These are phyloP conservation scores for Colletotrichum limetticola DNA, from an alignment of 2,329 filamentous ascomycete genomes.

Conservation along the genomic window DNA sequence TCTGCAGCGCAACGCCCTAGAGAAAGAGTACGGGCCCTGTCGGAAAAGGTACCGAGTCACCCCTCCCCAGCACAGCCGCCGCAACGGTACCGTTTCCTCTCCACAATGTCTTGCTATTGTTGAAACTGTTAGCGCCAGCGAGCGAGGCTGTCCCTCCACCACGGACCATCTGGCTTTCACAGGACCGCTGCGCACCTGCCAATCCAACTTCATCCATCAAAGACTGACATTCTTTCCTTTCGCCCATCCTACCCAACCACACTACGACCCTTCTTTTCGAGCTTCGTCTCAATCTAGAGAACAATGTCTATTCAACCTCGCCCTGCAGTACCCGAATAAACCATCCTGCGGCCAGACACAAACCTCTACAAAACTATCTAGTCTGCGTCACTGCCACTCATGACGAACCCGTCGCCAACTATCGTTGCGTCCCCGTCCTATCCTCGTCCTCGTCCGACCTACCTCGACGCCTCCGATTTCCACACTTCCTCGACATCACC, in stretches of 20 bases:
- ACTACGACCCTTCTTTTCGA: neutral
- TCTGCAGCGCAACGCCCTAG: neutral
- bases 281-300: conserved; percentile 7
- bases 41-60: conserved; percentile 24
- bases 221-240: conserved; percentile 18
- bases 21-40: conserved; percentile 15
- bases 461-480: conserved; percentile 23
- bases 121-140: conserved; percentile 30
- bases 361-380: conserved; percentile 22
- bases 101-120: conserved; percentile 31
- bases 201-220: conserved; percentile 15
- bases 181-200: conserved; percentile 7
- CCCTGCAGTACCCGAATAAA: conserved; percentile 22
- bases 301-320: conserved; percentile 11
- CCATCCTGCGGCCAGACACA: neutral
- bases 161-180: conserved; percentile 32
- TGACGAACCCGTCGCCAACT: conserved; percentile 30
- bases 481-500: neutral
- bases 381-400: conserved; percentile 30
- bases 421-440: conserved; percentile 26
- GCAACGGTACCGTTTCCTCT: conserved; percentile 33
- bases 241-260: conserved; percentile 10
- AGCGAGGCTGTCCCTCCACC: conserved; percentile 25
- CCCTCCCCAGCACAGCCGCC: conserved; percentile 22
- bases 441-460: conserved; percentile 27